These are phyloP conservation scores for Plectosphaerella sp. DNA, from an alignment of 2,329 filamentous ascomycete species.

Conservation along the genomic window DNA sequence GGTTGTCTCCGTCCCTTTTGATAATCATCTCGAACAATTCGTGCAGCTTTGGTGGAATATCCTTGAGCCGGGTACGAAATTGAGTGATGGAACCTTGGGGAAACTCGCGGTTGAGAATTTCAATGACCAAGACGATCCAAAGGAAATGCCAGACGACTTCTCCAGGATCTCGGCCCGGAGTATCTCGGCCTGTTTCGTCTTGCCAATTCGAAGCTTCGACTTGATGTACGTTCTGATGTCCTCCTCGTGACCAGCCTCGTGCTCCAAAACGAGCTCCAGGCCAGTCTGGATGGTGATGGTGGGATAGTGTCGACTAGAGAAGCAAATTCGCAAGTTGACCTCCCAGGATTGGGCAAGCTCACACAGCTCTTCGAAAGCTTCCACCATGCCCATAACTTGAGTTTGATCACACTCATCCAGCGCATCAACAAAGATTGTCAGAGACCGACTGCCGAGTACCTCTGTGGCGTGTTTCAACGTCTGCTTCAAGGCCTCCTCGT, in stretches of 20 bases:
- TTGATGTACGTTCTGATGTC: conserved; percentile 21
- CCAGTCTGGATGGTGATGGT: conserved; percentile 5
- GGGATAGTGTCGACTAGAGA: conserved; percentile 6
- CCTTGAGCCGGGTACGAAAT: conserved; percentile 22
- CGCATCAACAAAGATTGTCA: conserved; percentile 17
- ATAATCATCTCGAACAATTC: conserved; percentile 39
- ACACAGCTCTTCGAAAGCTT: not conserved
- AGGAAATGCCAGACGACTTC: conserved; percentile 39
- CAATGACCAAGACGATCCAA: conserved; percentile 35
- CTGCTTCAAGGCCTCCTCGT: not conserved
- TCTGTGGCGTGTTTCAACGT: not conserved
- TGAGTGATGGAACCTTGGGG: conserved; percentile 16
- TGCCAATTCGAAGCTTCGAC: not conserved
- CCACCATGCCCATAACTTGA: conserved; percentile 4
- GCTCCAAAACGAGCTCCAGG: conserved; percentile 1
- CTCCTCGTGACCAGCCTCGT: conserved; percentile 3
- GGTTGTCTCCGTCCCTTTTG: conserved; percentile 29
- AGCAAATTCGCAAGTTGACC: not conserved
- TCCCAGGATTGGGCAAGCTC: not conserved
- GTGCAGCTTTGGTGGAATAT: conserved; percentile 27
- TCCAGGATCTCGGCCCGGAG: conserved; percentile 22
- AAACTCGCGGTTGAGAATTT: conserved; percentile 31
- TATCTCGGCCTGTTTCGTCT: conserved; percentile 10
- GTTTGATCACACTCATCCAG: conserved; percentile 7
- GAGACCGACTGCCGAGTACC: conserved; percentile 1